Percentiles rank a stretch among this genome's conserved stretches.
Evolutionary conservation across 306 rosid species (phyloP).

Genomic region (Dalbergia cultrata): DNA sequence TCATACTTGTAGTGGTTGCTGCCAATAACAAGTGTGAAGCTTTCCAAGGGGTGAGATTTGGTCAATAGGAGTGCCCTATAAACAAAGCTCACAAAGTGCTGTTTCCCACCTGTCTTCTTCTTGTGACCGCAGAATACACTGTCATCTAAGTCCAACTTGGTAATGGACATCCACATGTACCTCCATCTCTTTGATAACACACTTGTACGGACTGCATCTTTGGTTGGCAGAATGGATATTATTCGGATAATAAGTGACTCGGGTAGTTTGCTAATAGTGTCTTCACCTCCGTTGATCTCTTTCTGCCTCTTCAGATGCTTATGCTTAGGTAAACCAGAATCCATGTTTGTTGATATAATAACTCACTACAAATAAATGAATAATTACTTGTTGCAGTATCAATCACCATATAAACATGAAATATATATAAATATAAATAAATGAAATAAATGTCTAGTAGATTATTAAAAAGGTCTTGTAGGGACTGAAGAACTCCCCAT

Average conservation of each 20-base stretch:
- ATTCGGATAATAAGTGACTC: not conserved
- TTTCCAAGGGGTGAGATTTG: not conserved
- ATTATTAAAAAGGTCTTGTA: too few relatives aligned
- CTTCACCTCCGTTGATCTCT: not conserved
- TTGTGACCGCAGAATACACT: not conserved
- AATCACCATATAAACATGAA: not conserved
- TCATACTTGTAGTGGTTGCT: not conserved
- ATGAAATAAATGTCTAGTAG: too few relatives aligned
- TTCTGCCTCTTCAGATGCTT: not conserved
- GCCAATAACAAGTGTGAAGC: not conserved
- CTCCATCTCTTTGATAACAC: slow-evolving; percentile 41
- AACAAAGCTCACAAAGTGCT: not conserved
- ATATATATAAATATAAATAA: too few relatives aligned
- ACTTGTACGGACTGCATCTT: slow-evolving; percentile 40
- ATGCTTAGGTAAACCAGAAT: not conserved
- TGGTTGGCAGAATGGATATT: slow-evolving; percentile 22
- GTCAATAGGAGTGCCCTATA: not conserved
- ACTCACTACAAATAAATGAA: not conserved
- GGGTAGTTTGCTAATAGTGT: slow-evolving; percentile 9
- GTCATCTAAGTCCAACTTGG: slow-evolving; percentile 38
- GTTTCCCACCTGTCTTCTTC: not conserved
- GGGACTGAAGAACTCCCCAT: too few relatives aligned
- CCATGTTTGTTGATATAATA: slow-evolving; percentile 5
- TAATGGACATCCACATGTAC: slow-evolving; percentile 10
- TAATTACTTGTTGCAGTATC: not conserved